Base-by-base conservation (phyloP, 768 basidiomycete species). In the Leucocoprinus leucothites region DNA sequence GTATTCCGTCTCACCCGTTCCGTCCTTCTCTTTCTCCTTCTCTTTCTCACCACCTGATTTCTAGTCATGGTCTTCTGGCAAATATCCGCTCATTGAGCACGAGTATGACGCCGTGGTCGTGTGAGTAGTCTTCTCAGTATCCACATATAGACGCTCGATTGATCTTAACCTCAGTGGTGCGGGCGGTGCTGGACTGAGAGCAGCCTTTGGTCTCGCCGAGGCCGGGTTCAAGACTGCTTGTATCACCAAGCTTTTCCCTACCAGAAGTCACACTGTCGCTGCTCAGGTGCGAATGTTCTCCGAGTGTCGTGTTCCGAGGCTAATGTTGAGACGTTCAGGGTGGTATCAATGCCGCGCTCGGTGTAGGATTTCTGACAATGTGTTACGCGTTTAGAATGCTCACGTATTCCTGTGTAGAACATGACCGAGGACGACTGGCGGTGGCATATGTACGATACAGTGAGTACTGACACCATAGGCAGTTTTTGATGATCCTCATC, bases 381-480 rank as follows among this genome's bases (percentile, higher is more conserved):
- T 19, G 18, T 60, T 48, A 22, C 59, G 40, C 54, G 31, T 38
- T 31, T 40, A 21, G 7, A 41, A 44, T 52, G 26, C 19, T 24
- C 45, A 24, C 57, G 1, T 59, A 59, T 42, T 31, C 42, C 21
- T 38, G n/a, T 51, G 34, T 67, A 93, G 86, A 97, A 98, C 76
- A 95, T 98, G 94, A 97, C 94, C 3, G 97, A 99, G 74, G 97
- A 98, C 66, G 94, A 98, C 69, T 98, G 95, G 94, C 78, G 94
- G 73, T 97, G 94, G 95, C 95, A 97, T 68, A 97, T 96, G 94
- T 96, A 94, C 66, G 92, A 93, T 67, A 94, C 91, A 49, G 92
- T 92, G 69, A 64, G 88, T 71, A 11, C 42, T 55, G 5, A 46
- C 31, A 45, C 53, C 43, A 41, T 38, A 28, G 21, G n/a, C 26